phyloP scores from a whole-genome alignment of 78 protist species.

The Dictyostelium citrinum region DNA sequence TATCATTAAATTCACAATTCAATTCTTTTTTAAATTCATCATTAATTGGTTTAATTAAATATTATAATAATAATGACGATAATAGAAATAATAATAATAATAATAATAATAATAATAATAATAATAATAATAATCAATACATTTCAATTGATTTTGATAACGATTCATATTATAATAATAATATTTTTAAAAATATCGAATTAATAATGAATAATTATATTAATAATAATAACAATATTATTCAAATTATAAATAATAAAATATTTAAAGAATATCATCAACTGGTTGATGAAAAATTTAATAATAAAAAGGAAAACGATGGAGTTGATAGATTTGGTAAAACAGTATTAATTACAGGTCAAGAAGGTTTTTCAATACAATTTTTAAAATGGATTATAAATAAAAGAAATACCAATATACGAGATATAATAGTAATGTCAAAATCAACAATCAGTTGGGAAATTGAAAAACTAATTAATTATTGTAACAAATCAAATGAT shows the following conservation, averaged over 20 bases:
- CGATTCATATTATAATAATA: not conserved
- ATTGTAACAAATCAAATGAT: not conserved
- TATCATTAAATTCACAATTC: not conserved
- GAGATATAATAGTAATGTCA: not conserved
- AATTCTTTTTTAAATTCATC: not conserved
- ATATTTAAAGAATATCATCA: not conserved
- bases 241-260: not conserved
- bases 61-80: not conserved
- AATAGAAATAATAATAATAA: not conserved
- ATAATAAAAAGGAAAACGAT: not conserved
- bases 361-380: not conserved
- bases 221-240: not conserved
- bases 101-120: not conserved
- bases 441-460: not conserved
- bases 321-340: not conserved
- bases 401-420: not conserved
- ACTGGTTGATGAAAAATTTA: not conserved
- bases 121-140: not conserved
- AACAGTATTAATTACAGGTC: not conserved
- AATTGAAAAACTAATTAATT: not conserved
- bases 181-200: not conserved
- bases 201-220: not conserved
- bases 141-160: not conserved
- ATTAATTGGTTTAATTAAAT: not conserved
- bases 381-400: not conserved